Conservation (phyloP, 352 stramenopile species). For the Phytopythium montanum region DNA sequence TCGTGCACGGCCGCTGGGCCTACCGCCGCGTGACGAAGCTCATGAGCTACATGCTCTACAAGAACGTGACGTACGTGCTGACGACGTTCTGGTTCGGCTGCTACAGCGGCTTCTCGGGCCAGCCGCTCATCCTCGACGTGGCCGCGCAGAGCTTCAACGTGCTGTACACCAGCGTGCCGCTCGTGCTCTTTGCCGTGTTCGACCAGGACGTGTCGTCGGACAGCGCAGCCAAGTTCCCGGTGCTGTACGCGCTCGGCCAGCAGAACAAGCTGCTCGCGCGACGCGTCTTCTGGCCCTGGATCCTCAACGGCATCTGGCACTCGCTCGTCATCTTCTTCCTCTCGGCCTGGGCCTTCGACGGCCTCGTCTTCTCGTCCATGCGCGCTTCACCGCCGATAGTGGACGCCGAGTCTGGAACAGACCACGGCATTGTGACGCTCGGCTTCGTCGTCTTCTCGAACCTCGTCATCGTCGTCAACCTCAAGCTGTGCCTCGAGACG, state of each 20-base stretch:
- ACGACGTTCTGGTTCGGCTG: constrained; percentile 92
- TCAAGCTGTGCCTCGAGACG: constrained; percentile 72
- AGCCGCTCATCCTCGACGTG: constrained; percentile 82
- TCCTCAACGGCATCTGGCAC: constrained; percentile 79
- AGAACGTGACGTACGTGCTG: constrained; percentile 94
- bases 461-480: constrained; percentile 71
- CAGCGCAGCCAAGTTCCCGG: constrained; percentile 56
- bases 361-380: constrained; percentile 21
- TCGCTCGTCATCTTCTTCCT: constrained; percentile 82
- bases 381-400: constrained; percentile 26
- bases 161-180: constrained; percentile 91
- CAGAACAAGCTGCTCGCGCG: constrained; percentile 67
- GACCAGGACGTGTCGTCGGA: constrained; percentile 80
- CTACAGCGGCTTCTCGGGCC: constrained; percentile 88
- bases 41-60: constrained; percentile 98
- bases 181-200: constrained; percentile 75
- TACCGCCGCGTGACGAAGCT: constrained; percentile 95
- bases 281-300: constrained; percentile 82
- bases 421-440: constrained; percentile 55
- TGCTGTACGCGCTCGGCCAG: constrained; percentile 73
- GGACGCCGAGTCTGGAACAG: constrained; percentile 35
- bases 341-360: constrained; percentile 61
- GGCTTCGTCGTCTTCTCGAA: constrained; percentile 83
- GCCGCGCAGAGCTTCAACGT: constrained; percentile 93
- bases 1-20: constrained; percentile 97